These are phyloP conservation scores for Botrytis fabae DNA, from an alignment of 2,329 filamentous ascomycete genomes.

Conservation along the genomic window DNA sequence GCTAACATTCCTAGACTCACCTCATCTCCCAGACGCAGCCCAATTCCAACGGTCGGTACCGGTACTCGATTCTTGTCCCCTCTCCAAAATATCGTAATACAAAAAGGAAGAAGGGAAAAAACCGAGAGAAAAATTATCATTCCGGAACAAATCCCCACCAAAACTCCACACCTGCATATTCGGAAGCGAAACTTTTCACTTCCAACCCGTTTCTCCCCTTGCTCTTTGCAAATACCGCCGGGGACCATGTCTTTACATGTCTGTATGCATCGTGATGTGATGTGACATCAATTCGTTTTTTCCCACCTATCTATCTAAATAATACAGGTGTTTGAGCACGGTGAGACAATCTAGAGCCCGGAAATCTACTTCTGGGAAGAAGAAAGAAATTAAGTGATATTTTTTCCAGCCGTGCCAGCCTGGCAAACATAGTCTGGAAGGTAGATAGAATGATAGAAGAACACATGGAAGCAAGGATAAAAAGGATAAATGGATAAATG, in stretches of 20 bases:
- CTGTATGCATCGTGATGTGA: constrained; percentile 9
- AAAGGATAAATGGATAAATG: not conserved
- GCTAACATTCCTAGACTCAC: not conserved
- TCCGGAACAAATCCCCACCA: not conserved
- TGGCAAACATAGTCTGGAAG: not conserved
- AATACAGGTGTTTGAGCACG: not conserved
- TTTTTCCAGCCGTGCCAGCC: not conserved
- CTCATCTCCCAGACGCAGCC: not conserved
- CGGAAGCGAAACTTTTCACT: constrained; percentile 5
- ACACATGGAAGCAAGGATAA: not conserved
- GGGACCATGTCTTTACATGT: not conserved
- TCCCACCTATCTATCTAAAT: not conserved
- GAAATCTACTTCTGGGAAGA: not conserved
- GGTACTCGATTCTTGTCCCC: not conserved
- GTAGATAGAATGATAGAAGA: not conserved
- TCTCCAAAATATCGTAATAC: not conserved
- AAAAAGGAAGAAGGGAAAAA: not conserved
- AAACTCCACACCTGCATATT: not conserved
- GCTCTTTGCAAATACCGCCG: not conserved
- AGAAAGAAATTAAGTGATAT: not conserved
- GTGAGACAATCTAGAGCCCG: not conserved
- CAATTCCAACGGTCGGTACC: constrained; percentile 3
- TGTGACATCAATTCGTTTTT: not conserved
- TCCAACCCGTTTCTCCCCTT: not conserved
- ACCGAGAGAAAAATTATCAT: not conserved